These are phyloP conservation scores for Aureobasidium uvarum DNA, from an alignment of 2,329 filamentous ascomycete species.

Conservation along the genomic window DNA sequence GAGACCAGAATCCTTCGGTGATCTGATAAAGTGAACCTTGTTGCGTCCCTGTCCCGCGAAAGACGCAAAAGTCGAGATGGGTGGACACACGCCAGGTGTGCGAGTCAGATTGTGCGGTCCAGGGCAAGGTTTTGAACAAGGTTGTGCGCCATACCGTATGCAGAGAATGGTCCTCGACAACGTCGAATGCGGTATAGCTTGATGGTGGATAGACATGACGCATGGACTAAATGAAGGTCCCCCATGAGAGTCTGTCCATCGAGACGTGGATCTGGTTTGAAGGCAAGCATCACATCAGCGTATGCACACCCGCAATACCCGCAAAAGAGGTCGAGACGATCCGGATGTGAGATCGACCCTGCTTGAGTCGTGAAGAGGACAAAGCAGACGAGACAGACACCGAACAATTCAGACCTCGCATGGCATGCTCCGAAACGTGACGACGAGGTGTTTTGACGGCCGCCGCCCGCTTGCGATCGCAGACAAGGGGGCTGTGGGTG, in stretches of 20 bases:
- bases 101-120: slow-evolving; percentile 8
- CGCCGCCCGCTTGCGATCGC: not conserved
- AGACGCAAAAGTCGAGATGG: not conserved
- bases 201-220: not conserved
- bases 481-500: not conserved
- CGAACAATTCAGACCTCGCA: not conserved
- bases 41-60: not conserved
- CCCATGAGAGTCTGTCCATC: not conserved
- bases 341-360: not conserved
- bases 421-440: not conserved
- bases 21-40: slow-evolving; percentile 9
- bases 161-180: slow-evolving; percentile 11
- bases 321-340: not conserved
- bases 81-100: not conserved
- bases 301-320: not conserved
- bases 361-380: not conserved
- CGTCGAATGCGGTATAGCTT: not conserved
- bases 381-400: not conserved
- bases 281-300: not conserved
- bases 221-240: not conserved
- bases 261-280: not conserved
- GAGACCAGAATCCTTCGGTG: not conserved
- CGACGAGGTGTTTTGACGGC: not conserved
- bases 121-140: slow-evolving; percentile 17
- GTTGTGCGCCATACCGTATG: not conserved